These are phyloP conservation scores for Umbilicaria muhlenbergii DNA, from an alignment of 495 filamentous ascomycete genomes.

Conservation along the genomic window DNA sequence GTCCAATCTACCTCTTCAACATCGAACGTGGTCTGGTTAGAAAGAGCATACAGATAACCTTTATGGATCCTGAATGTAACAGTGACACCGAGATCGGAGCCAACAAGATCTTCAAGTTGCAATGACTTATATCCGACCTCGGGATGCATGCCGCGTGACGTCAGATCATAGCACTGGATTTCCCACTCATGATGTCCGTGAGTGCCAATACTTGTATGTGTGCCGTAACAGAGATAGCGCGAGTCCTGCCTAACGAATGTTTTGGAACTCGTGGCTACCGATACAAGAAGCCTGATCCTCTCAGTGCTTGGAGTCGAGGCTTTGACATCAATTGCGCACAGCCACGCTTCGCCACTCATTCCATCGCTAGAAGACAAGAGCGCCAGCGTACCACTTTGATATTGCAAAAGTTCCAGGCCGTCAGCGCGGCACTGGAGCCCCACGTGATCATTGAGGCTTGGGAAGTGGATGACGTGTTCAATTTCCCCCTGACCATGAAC, in stretches of 20 bases:
- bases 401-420: constrained; percentile 13
- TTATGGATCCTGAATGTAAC: constrained; percentile 59
- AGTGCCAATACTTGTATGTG: constrained; percentile 32
- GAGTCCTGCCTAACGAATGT: constrained; percentile 48
- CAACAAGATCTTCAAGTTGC: constrained; percentile 36
- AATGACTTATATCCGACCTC: constrained; percentile 23
- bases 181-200: constrained; percentile 46
- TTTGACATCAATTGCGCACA: constrained; percentile 22
- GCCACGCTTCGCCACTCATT: constrained; percentile 35
- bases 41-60: constrained; percentile 56
- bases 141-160: constrained; percentile 1
- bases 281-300: constrained; percentile 45
- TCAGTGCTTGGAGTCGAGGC: constrained; percentile 24
- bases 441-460: constrained; percentile 25
- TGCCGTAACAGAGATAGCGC: constrained; percentile 52
- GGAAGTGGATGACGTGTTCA: constrained; percentile 45
- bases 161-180: constrained; percentile 37
- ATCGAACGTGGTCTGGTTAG: constrained; percentile 47
- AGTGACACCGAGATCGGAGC: constrained; percentile 48
- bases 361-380: constrained; percentile 46
- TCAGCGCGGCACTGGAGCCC: constrained; percentile 11
- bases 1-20: constrained; percentile 52
- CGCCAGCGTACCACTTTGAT: constrained; percentile 30
- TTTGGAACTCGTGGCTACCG: constrained; percentile 28
- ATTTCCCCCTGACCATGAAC: constrained; percentile 31